Evolutionary conservation across 352 stramenopile species (phyloP), one percentile per base, ranked within the genome.

Genomic region (Nothophytophthora sp.): DNA sequence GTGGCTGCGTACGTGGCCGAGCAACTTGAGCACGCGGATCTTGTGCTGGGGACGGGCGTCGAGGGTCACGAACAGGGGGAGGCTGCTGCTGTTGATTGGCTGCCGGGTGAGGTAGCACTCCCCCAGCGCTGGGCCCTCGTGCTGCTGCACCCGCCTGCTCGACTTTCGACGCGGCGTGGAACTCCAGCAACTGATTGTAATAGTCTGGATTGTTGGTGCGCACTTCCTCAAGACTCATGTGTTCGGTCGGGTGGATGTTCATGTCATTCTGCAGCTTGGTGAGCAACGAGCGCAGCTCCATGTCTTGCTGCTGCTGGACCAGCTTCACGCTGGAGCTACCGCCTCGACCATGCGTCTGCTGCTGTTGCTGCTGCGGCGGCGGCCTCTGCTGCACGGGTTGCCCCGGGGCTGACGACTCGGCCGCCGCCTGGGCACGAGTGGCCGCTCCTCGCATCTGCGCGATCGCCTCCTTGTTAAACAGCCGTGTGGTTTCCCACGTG

Each of bases 191-290:
- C 52, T 92, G 73, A 37, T 78, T 81, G 56, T 95, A 95, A 69
- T 88, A 92, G 33, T 79, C 78, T 13, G 85, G 82, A 55, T 95
- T 93, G 66, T 91, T 81, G 23, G 78, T 70, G n/a, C 82, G 80
- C 54, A 95, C 85, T 76, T 95, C 79, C 51, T 95, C 85, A 24
- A 95, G 67, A 44, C 76, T 83, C 70, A 95, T 83, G 62, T 95
- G 85, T 53, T 92, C 73, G 1, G 82, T 91, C 36, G 85, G 85
- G 51, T 95, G 85, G 46, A 95, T 92, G 2, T 73, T 78, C 79
- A 93, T 92, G 34, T 95, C 85, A 37, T 92, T 95, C 60, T 95
- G 85, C 22, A 95, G 64, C 58, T 85, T 77, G n/a, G 81, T 92
- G 18, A 95, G 66, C 34, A 95, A 67, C 9, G 73, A 79, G 3